Conservation (phyloP, 1,284 basidiomycete genomes). For the Melampsora americana region DNA sequence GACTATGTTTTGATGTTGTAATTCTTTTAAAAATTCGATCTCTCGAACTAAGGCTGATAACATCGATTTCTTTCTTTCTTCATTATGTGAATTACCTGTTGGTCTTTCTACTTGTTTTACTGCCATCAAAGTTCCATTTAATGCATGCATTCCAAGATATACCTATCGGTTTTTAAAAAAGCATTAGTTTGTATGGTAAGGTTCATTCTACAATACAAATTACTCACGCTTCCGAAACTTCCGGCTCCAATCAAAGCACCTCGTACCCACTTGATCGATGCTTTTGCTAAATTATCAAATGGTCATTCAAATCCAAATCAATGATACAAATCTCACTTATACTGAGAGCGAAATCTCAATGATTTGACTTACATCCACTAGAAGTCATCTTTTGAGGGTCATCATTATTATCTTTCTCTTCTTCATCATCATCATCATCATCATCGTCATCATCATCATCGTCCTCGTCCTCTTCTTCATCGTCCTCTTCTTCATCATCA, state of each 20-base stretch:
- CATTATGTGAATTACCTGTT: slow-evolving; percentile 76
- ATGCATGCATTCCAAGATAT: slow-evolving; percentile 91
- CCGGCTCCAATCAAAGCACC: slow-evolving; percentile 96
- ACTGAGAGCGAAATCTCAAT: background rate
- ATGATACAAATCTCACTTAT: background rate
- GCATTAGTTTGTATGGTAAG: slow-evolving; percentile 25
- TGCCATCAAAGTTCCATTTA: slow-evolving; percentile 91
- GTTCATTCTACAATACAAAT: slow-evolving; percentile 42
- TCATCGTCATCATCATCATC: slow-evolving; percentile 50
- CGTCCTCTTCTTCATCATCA: slow-evolving; percentile 47
- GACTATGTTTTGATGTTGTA: slow-evolving; percentile 73
- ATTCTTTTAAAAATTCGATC: slow-evolving; percentile 88
- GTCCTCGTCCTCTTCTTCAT: slow-evolving; percentile 50
- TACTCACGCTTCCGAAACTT: slow-evolving; percentile 78
- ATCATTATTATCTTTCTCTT: slow-evolving; percentile 45
- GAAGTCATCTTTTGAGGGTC: slow-evolving; percentile 62
- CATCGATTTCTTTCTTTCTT: slow-evolving; percentile 92
- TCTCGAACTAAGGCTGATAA: slow-evolving; percentile 89
- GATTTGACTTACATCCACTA: slow-evolving; percentile 61
- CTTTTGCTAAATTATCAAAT: slow-evolving; percentile 48
- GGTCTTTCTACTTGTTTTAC: slow-evolving; percentile 98
- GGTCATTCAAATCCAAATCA: background rate
- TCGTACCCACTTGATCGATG: slow-evolving; percentile 94
- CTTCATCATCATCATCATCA: slow-evolving; percentile 47
- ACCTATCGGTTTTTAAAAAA: slow-evolving; percentile 47